Evolutionary conservation across 257 asterid species (phyloP).

Genomic region (Lycium ferocissimum): DNA sequence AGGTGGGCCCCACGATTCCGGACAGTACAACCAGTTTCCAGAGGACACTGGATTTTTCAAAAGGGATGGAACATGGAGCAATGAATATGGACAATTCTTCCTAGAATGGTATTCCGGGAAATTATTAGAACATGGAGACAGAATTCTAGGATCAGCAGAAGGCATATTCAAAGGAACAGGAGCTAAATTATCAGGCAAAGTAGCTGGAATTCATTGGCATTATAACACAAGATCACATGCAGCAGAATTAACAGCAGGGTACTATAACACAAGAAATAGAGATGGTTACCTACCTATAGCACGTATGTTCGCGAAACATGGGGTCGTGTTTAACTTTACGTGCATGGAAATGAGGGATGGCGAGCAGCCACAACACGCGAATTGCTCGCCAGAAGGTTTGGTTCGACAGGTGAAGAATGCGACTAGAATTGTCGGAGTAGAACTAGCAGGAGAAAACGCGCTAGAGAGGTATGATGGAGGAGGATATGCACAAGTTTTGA

Average conservation of each 20-base stretch:
- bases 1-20: slow-evolving; percentile 86
- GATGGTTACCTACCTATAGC: slow-evolving; percentile 93
- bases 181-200: slow-evolving; percentile 81
- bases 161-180: slow-evolving; percentile 69
- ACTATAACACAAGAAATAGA: slow-evolving; percentile 74
- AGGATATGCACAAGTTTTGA: slow-evolving; percentile 72
- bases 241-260: slow-evolving; percentile 90
- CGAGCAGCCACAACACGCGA: slow-evolving; percentile 74
- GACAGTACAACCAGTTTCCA: slow-evolving; percentile 78
- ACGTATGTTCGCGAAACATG: slow-evolving; percentile 68
- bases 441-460: slow-evolving; percentile 97
- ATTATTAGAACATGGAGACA: slow-evolving; percentile 84
- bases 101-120: slow-evolving; percentile 78
- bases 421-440: slow-evolving; percentile 56
- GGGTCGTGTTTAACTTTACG: slow-evolving; percentile 78
- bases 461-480: slow-evolving; percentile 85
- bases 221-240: slow-evolving; percentile 91
- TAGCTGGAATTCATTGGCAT: slow-evolving; percentile 96
- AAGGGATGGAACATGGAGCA: slow-evolving; percentile 82
- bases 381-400: slow-evolving; percentile 89
- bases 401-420: slow-evolving; percentile 85
- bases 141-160: slow-evolving; percentile 68
- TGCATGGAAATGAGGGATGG: slow-evolving; percentile 95
- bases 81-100: slow-evolving; percentile 80
- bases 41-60: slow-evolving; percentile 82